A percentile compares a stretch with the other conserved stretches of the same genome.
Evolutionary conservation across 164 flowering plant genomes (phyloP).

Genomic region (Santalum album): DNA sequence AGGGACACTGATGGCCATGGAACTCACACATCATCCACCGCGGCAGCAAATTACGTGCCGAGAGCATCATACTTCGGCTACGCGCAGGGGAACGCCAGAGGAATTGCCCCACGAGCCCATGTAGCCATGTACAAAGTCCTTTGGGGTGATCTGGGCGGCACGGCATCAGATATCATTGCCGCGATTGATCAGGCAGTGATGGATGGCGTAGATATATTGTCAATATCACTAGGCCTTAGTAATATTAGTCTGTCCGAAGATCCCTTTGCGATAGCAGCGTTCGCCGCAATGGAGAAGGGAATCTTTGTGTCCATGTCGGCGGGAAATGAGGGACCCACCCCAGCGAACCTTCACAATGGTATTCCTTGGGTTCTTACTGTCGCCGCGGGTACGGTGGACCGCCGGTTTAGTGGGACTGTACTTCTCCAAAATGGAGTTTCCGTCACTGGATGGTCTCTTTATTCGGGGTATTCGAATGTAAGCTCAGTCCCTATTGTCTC

Average conservation of each 20-base stretch:
- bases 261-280: too few species aligned
- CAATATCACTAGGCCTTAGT: slow-evolving; percentile 35
- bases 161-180: slow-evolving; percentile 31
- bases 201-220: slow-evolving; percentile 50
- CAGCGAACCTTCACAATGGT: too few species aligned
- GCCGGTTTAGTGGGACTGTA: slow-evolving; percentile 33
- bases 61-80: slow-evolving; percentile 52
- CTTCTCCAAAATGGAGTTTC: slow-evolving; percentile 39
- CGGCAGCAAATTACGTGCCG: slow-evolving; percentile 44
- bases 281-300: too few species aligned
- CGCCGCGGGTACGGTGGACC: slow-evolving; percentile 62
- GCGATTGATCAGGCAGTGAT: slow-evolving; percentile 52
- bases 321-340: too few species aligned
- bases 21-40: slow-evolving; percentile 63
- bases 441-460: slow-evolving; percentile 35
- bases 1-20: slow-evolving; percentile 72
- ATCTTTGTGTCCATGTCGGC: too few species aligned
- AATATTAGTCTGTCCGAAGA: too few species aligned
- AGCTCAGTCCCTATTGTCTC: too few species aligned
- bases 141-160: slow-evolving; percentile 12
- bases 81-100: slow-evolving; percentile 51
- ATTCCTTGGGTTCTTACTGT: slow-evolving; percentile 66
- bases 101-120: slow-evolving; percentile 38
- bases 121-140: slow-evolving; percentile 41
- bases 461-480: slow-evolving; percentile 19